Percentiles rank a stretch among this genome's conserved stretches.
Conservation (phyloP, 1,284 basidiomycete genomes). For the Hypsizygus ulmarius region DNA sequence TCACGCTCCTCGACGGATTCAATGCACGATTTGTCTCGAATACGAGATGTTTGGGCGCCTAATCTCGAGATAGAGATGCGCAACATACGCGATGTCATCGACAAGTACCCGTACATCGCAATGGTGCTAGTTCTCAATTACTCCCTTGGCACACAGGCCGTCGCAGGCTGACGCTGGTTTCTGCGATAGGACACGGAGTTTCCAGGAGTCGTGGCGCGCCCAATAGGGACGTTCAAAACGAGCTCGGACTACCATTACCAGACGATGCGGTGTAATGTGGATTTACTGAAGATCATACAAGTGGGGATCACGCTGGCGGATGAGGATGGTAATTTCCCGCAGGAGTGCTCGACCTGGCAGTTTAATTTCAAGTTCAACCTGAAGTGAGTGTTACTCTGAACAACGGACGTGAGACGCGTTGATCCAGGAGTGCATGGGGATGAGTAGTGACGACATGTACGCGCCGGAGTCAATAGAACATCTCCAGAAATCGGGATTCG, state of each 20-base stretch:
- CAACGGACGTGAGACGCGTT: not conserved
- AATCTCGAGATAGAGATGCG: constrained; percentile 94
- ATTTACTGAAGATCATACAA: constrained; percentile 97
- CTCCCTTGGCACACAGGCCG: constrained; percentile 17
- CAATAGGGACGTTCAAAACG: constrained; percentile 95
- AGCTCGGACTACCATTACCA: constrained; percentile 99
- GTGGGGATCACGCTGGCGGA: constrained; percentile 94
- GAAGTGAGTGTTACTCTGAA: constrained; percentile 53
- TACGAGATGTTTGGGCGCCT: constrained; percentile 92
- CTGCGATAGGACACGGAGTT: constrained; percentile 94
- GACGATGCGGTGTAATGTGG: constrained; percentile 98
- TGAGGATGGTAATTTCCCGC: constrained; percentile 87
- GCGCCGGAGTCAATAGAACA: constrained; percentile 96
- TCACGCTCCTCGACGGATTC: constrained; percentile 20
- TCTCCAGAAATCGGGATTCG: constrained; percentile 92
- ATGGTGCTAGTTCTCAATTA: constrained; percentile 63
- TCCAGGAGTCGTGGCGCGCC: constrained; percentile 95
- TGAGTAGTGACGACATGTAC: constrained; percentile 90
- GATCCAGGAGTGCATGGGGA: not conserved
- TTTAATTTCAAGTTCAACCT: constrained; percentile 98
- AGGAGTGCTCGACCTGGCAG: constrained; percentile 94
- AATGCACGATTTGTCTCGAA: constrained; percentile 53
- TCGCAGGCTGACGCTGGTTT: constrained; percentile 20
- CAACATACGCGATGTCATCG: constrained; percentile 82
- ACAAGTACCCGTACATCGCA: constrained; percentile 91